Conservation (phyloP, 352 stramenopile genomes). For the Globisporangium spiculum region DNA sequence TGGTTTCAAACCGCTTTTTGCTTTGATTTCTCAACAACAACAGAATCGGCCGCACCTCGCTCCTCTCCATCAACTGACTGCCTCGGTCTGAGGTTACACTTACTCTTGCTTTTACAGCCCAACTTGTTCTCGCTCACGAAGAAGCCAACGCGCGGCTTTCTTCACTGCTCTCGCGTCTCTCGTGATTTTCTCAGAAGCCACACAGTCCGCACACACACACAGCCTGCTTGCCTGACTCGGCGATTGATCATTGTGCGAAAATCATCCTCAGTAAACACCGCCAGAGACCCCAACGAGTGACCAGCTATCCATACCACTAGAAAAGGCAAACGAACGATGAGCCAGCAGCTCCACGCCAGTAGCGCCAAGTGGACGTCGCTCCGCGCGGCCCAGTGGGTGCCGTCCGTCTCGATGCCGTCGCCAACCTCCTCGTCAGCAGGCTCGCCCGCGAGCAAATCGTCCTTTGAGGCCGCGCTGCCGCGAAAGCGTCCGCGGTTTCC, state of each 20-base stretch:
- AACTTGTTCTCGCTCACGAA: too few species aligned
- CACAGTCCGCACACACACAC: too few species aligned
- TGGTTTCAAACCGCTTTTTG: too few species aligned
- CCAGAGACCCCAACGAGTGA: too few species aligned
- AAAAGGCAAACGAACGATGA: not conserved
- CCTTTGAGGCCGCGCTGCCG: not conserved
- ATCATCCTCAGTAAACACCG: slow-evolving; percentile 3
- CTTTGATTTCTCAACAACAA: too few species aligned
- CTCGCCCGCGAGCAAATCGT: not conserved
- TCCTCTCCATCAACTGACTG: too few species aligned
- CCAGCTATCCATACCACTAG: not conserved
- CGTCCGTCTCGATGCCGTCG: not conserved
- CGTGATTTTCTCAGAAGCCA: not conserved
- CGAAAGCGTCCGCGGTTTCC: not conserved
- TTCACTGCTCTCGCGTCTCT: not conserved
- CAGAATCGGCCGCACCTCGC: too few species aligned
- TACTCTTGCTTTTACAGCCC: too few species aligned
- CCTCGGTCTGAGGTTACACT: too few species aligned
- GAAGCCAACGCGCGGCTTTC: too few species aligned
- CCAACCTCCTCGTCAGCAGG: not conserved
- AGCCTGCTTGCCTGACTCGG: not conserved
- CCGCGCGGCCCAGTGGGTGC: not conserved
- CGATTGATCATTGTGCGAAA: not conserved
- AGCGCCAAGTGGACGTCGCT: slow-evolving; percentile 5
- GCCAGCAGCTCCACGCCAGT: not conserved